phyloP scores from a whole-genome alignment of 2,329 filamentous ascomycete genomes.

The Fusarium tanahbumbuense region DNA sequence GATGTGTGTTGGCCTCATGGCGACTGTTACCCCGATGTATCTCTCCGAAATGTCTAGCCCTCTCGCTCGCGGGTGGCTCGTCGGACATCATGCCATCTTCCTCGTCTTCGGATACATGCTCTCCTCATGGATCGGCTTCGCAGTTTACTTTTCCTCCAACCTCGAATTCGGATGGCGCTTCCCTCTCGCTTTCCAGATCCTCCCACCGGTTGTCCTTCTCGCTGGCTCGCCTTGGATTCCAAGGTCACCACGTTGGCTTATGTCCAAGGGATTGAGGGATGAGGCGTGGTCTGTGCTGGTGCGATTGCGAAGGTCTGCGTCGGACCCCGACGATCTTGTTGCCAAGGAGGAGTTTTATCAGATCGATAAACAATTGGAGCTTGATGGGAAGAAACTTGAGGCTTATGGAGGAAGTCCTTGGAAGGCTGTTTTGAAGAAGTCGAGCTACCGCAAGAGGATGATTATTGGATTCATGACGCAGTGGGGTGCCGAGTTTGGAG shows the following conservation, averaged over 20 bases:
- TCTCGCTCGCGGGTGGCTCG: slow-evolving; percentile 59
- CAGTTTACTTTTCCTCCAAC: slow-evolving; percentile 48
- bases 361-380: slow-evolving; percentile 57
- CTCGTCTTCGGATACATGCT: slow-evolving; percentile 60
- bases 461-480: slow-evolving; percentile 63
- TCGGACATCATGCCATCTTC: slow-evolving; percentile 62
- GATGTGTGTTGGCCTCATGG: slow-evolving; percentile 55
- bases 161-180: slow-evolving; percentile 56
- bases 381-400: slow-evolving; percentile 56
- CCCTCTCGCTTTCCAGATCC: slow-evolving; percentile 56
- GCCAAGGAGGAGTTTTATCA: slow-evolving; percentile 61
- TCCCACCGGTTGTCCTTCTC: slow-evolving; percentile 53
- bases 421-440: slow-evolving; percentile 59
- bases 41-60: slow-evolving; percentile 51
- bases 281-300: slow-evolving; percentile 59
- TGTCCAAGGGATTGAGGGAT: slow-evolving; percentile 57
- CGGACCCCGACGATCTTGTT: slow-evolving; percentile 53
- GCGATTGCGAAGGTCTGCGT: slow-evolving; percentile 45
- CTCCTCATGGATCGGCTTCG: slow-evolving; percentile 55
- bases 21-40: slow-evolving; percentile 52
- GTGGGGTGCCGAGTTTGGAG: slow-evolving; percentile 65
- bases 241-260: slow-evolving; percentile 61
- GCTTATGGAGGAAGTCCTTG: slow-evolving; percentile 55
- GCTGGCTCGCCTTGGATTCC: slow-evolving; percentile 53
- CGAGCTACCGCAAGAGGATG: slow-evolving; percentile 63